These are phyloP conservation scores for Penicillium paxilli DNA, from an alignment of 495 filamentous ascomycete genomes.

Conservation along the genomic window DNA sequence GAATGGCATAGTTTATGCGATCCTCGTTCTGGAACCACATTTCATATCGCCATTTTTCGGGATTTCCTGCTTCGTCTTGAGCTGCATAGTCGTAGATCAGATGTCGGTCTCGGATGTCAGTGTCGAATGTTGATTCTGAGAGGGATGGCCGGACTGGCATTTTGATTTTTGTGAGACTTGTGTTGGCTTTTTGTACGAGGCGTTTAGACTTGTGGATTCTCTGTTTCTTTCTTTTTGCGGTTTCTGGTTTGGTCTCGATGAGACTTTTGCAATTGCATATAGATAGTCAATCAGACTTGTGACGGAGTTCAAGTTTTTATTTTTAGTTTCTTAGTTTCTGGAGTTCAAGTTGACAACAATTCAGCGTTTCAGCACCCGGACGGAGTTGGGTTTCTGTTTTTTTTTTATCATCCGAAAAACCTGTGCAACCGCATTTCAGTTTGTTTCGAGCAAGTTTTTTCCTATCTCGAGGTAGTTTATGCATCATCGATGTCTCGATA, in stretches of 20 bases:
- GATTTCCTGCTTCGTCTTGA: conserved; percentile 26
- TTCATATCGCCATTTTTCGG: conserved; percentile 45
- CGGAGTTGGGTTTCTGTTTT: neutral
- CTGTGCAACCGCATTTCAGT: neutral
- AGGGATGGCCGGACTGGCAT: conserved; percentile 31
- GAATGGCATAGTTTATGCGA: conserved; percentile 43
- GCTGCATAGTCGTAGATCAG: conserved; percentile 43
- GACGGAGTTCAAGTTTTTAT: neutral
- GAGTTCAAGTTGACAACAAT: neutral
- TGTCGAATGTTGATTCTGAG: conserved; percentile 28
- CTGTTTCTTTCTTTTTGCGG: neutral
- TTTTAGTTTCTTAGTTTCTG: no score
- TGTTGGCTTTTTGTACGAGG: neutral
- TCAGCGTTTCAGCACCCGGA: neutral
- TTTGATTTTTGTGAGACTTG: neutral
- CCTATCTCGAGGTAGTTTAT: neutral
- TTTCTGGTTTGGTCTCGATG: neutral
- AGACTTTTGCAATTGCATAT: neutral
- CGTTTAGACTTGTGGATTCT: neutral
- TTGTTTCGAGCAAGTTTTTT: neutral
- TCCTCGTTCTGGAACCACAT: conserved; percentile 45
- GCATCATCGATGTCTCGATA: neutral
- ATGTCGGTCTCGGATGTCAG: conserved; percentile 38
- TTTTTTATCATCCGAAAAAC: neutral
- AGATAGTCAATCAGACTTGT: neutral